Percentiles rank a stretch among this genome's conserved stretches.
Evolutionary conservation across 345 rosid species (phyloP).

Genomic region (Citrus trifoliata): DNA sequence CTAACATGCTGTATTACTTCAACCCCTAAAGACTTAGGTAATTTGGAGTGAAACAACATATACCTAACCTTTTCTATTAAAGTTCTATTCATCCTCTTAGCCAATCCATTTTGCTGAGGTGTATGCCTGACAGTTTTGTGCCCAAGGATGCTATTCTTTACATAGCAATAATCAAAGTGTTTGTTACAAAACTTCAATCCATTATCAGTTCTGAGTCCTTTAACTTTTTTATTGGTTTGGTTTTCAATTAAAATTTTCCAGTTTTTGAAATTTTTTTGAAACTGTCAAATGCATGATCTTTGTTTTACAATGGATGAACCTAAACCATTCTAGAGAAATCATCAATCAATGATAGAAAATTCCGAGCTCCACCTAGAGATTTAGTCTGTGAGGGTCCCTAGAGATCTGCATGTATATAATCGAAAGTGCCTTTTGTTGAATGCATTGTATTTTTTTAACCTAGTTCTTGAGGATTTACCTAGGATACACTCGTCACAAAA

Average conservation of each 20-base stretch:
- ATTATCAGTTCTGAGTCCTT: neutral
- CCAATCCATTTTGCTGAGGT: neutral
- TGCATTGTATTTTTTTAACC: no score
- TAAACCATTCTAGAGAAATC: neutral
- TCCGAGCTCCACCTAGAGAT: no score
- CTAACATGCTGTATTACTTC: rapidly evolving
- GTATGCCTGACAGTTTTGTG: neutral
- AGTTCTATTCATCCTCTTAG: neutral
- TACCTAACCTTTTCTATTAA: neutral
- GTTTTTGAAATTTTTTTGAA: neutral
- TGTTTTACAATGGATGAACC: neutral
- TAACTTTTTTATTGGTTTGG: neutral
- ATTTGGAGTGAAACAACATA: neutral
- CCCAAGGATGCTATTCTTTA: rapidly evolving
- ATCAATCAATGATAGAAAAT: neutral
- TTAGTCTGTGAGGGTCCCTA: no score
- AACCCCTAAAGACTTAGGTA: rapidly evolving
- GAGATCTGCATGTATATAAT: no score
- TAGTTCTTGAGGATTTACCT: no score
- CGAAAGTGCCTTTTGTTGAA: no score
- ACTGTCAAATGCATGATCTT: neutral
- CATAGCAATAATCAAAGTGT: neutral
- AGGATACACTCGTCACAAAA: no score
- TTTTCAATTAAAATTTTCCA: neutral
- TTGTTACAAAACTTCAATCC: neutral